Evolutionary conservation across 1,139 yeast genomes (phyloP).

Genomic region (Kurtzmaniella quercitrusa): DNA sequence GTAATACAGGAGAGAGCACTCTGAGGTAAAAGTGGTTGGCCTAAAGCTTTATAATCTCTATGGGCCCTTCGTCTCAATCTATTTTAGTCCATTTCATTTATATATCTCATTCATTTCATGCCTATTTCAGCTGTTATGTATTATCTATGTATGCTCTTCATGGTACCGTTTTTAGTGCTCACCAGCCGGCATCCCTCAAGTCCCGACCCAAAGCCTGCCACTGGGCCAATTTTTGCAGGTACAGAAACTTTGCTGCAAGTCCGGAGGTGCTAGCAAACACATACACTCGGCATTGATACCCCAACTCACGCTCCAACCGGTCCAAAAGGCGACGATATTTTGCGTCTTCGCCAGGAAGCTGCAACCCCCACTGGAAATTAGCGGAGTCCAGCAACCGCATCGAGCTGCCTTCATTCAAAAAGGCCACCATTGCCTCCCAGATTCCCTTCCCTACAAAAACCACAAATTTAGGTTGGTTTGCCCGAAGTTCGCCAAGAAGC

Average conservation of each 20-base stretch:
- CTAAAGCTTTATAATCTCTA: too few relatives aligned
- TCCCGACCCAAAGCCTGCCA: conserved; percentile 41
- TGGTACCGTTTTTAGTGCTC: too few relatives aligned
- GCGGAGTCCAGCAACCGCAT: conserved; percentile 7
- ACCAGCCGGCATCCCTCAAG: conserved; percentile 5
- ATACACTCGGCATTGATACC: conserved; percentile 25
- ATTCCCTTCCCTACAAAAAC: conserved; percentile 74
- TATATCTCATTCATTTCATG: too few relatives aligned
- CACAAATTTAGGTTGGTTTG: conserved; percentile 35
- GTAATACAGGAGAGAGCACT: too few relatives aligned
- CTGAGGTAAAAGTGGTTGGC: too few relatives aligned
- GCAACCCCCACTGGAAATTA: conserved; percentile 53
- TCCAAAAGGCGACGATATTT: conserved; percentile 16
- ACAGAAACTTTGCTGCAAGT: conserved; percentile 52
- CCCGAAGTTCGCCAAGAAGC: conserved; percentile 42
- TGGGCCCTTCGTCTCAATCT: too few relatives aligned
- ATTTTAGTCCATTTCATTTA: too few relatives aligned
- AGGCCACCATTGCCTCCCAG: conserved; percentile 58
- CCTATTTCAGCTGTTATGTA: too few relatives aligned
- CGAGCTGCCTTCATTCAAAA: conserved; percentile 12
- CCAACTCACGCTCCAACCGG: conserved; percentile 13
- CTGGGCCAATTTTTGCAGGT: conserved; percentile 38
- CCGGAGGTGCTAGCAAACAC: conserved; percentile 80
- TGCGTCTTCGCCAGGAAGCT: conserved; percentile 13
- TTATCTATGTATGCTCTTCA: too few relatives aligned